phyloP scores from a whole-genome alignment of 2,329 filamentous ascomycete genomes.

The Aureobasidium subglaciale region DNA sequence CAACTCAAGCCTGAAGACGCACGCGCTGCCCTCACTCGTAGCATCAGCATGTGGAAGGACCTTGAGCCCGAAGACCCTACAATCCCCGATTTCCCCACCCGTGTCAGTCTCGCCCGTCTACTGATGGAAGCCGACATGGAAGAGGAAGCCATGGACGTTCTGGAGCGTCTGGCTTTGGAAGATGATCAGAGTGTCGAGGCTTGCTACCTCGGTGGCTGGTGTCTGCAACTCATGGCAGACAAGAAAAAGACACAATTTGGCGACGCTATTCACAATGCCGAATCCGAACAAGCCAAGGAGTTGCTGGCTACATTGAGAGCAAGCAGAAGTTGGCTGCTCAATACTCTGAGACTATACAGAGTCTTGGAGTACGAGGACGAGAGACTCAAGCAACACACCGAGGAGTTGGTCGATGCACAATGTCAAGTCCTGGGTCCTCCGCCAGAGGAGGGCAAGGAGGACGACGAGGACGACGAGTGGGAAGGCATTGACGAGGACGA shows the following conservation, averaged over 20 bases:
- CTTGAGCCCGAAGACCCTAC: slow-evolving; percentile 62
- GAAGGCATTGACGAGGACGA: slow-evolving; percentile 31
- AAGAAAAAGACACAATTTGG: slow-evolving; percentile 48
- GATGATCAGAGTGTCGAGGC: slow-evolving; percentile 93
- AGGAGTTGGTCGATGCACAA: slow-evolving; percentile 55
- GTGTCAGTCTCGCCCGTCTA: slow-evolving; percentile 75
- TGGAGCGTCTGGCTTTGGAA: slow-evolving; percentile 76
- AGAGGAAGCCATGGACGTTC: slow-evolving; percentile 72
- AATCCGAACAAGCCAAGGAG: slow-evolving; percentile 19
- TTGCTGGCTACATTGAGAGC: slow-evolving; percentile 54
- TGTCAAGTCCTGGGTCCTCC: slow-evolving; percentile 39
- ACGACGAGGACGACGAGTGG: slow-evolving; percentile 33
- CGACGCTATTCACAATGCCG: slow-evolving; percentile 14
- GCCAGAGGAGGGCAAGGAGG: slow-evolving; percentile 36
- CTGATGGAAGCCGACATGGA: slow-evolving; percentile 88
- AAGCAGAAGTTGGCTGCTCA: slow-evolving; percentile 74
- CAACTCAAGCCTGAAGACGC: slow-evolving; percentile 76
- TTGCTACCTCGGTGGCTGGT: slow-evolving; percentile 97
- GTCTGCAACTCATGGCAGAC: slow-evolving; percentile 70
- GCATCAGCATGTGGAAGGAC: slow-evolving; percentile 76
- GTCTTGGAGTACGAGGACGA: slow-evolving; percentile 80
- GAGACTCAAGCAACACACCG: slow-evolving; percentile 64
- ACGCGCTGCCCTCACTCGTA: slow-evolving; percentile 66
- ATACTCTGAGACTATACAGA: slow-evolving; percentile 72
- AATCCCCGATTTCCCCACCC: slow-evolving; percentile 78